These are phyloP conservation scores for Lactarius indigo DNA, from an alignment of 768 basidiomycete species.

Conservation along the genomic window DNA sequence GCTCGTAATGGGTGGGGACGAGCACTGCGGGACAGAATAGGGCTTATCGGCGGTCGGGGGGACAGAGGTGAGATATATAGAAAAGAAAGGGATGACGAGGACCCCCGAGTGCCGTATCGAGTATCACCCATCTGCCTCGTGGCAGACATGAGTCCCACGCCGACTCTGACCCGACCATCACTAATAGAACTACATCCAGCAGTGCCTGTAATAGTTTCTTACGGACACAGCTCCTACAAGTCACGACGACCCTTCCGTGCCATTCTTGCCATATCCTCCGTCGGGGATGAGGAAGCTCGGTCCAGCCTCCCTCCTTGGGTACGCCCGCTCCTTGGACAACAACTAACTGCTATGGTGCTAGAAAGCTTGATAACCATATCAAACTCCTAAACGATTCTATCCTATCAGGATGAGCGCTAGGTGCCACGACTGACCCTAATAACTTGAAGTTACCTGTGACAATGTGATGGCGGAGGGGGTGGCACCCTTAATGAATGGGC, in stretches of 20 bases:
- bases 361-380: slow-evolving; percentile 17
- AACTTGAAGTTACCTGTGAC: slow-evolving; percentile 1
- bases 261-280: slow-evolving; percentile 7
- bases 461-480: slow-evolving; percentile 2
- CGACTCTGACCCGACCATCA: not conserved
- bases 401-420: slow-evolving; percentile 16
- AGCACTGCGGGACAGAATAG: slow-evolving; percentile 12
- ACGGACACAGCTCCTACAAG: not conserved
- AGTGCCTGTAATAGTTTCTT: not conserved
- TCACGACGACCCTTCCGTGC: not conserved
- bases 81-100: slow-evolving; percentile 16
- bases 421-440: slow-evolving; percentile 10
- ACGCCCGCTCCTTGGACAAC: not conserved
- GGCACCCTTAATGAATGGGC: slow-evolving; percentile 12
- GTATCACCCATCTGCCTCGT: slow-evolving; percentile 13
- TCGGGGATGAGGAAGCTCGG: not conserved
- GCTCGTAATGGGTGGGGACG: slow-evolving; percentile 3
- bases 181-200: not conserved
- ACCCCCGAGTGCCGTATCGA: slow-evolving; percentile 14
- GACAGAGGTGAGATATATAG: slow-evolving; percentile 11
- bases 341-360: slow-evolving; percentile 1
- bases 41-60: slow-evolving; percentile 18
- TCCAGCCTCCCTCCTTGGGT: slow-evolving; percentile 1
- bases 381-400: slow-evolving; percentile 11
- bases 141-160: slow-evolving; percentile 17